Base-by-base conservation (phyloP, 2,329 filamentous ascomycete genomes). In the Sarocladium brachiariae region DNA sequence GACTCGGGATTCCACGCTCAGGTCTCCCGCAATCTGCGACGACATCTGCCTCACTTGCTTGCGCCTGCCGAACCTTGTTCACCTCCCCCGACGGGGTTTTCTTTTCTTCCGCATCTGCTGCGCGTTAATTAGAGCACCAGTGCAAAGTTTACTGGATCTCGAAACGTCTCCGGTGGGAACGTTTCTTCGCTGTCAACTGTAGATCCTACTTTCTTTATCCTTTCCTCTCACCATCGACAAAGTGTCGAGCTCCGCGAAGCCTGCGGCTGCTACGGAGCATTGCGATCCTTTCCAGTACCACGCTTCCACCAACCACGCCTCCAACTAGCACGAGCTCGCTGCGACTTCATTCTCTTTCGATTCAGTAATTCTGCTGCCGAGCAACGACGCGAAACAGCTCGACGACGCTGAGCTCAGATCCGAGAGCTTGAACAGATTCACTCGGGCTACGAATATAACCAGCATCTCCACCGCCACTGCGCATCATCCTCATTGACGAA, bases 1-100 rank as follows among this genome's bases (percentile, higher is more conserved):
- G 37, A 49, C 46, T 49, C 19, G 43, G 21, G n/a, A 27, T 11
- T 18, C 43, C 31, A 21, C 46, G 31, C 31, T 49, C 46, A 49
- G 41, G 31, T 35, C 34, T 39, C 31, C 30, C 24, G 38, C 41
- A 51, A 51, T 37, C 50, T 51, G 50, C 50, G 50, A 51, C 50
- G 39, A 35, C 25, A 46, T 34, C 18, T 47, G 50, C 50, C 25
- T 51, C 50, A 51, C 25, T 47, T 47, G 27, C 24, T 25, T 14
- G n/a, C 25, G 43, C 43, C 43, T 31, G 33, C 27, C 43, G 25
- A 21, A 23, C 27, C 21, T n/a, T 43, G 7, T 7, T 18, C 18
- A 8, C 21, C 21, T 39, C 27, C 39, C 14, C 39, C 39, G 21
- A 21, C 39, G 4, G 23, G 39, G 23, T 23, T 27, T n/a, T n/a